A percentile compares a stretch with the other conserved stretches of the same genome.
Evolutionary conservation across 768 basidiomycete genomes (phyloP).

Genomic region (Kwoniella europaea): DNA sequence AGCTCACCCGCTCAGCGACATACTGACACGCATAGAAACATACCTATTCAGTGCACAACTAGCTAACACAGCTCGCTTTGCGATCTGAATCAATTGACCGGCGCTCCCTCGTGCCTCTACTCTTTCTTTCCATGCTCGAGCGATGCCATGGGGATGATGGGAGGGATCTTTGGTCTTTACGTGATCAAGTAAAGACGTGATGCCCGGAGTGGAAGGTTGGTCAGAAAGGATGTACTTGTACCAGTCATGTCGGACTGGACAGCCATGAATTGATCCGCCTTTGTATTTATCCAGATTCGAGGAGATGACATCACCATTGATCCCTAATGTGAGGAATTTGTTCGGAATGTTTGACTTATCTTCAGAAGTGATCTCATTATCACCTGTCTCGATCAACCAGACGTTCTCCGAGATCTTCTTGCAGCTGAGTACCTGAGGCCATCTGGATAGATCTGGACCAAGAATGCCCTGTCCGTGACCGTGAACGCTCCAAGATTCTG

Average conservation of each 20-base stretch:
- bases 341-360: background rate
- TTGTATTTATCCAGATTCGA: constrained; percentile 3
- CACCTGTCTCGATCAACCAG: constrained; percentile 28
- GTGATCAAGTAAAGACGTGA: constrained; percentile 3
- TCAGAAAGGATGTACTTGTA: background rate
- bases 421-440: constrained; percentile 31
- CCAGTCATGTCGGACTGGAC: constrained; percentile 20
- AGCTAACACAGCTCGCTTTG: constrained; percentile 33
- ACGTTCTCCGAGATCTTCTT: constrained; percentile 23
- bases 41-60: constrained; percentile 43
- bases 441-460: constrained; percentile 30
- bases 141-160: constrained; percentile 35
- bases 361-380: background rate
- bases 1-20: constrained; percentile 2
- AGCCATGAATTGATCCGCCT: background rate
- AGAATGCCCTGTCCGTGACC: constrained; percentile 23
- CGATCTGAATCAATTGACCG: constrained; percentile 20
- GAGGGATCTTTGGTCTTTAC: constrained; percentile 36
- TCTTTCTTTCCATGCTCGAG: constrained; percentile 18
- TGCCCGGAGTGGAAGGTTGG: too few species aligned
- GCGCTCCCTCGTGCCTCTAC: background rate
- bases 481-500: constrained; percentile 32
- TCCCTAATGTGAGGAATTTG: constrained; percentile 13
- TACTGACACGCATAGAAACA: background rate
- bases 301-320: constrained; percentile 39